A percentile compares a stretch with the other conserved stretches of the same genome.
phyloP scores from a whole-genome alignment of 2,329 filamentous ascomycete genomes.

The Thelonectria rubi region DNA sequence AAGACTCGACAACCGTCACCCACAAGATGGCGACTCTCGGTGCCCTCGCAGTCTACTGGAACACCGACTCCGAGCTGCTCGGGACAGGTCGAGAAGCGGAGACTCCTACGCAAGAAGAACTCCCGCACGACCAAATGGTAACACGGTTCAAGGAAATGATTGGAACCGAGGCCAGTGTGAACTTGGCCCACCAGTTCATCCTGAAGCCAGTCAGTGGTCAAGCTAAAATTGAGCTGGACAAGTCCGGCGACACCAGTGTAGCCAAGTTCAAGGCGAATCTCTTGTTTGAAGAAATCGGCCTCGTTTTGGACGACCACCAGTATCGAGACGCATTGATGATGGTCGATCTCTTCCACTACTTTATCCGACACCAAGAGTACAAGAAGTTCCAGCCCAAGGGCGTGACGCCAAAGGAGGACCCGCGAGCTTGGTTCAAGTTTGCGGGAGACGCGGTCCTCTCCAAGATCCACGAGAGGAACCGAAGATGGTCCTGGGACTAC shows the following conservation, averaged over 20 bases:
- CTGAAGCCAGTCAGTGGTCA: slow-evolving; percentile 95
- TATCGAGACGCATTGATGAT: slow-evolving; percentile 98
- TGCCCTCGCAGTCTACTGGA: slow-evolving; percentile 95
- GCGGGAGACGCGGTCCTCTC: slow-evolving; percentile 87
- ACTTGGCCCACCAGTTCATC: slow-evolving; percentile 84
- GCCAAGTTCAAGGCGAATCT: slow-evolving; percentile 91
- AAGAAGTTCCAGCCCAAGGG: slow-evolving; percentile 89
- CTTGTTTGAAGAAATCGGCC: slow-evolving; percentile 95
- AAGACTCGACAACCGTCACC: slow-evolving; percentile 81
- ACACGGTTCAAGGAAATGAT: slow-evolving; percentile 82
- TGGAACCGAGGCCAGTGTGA: slow-evolving; percentile 69
- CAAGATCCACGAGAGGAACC: slow-evolving; percentile 95
- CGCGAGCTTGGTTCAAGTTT: slow-evolving; percentile 90
- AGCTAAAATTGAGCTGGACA: slow-evolving; percentile 94
- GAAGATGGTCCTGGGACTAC: slow-evolving; percentile 94
- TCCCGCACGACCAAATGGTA: slow-evolving; percentile 80
- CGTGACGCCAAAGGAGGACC: slow-evolving; percentile 84
- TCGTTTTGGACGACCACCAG: slow-evolving; percentile 97
- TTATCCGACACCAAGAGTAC: slow-evolving; percentile 96
- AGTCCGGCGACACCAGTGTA: slow-evolving; percentile 79
- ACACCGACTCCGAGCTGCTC: slow-evolving; percentile 88
- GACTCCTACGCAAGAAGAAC: slow-evolving; percentile 58
- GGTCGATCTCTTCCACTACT: slow-evolving; percentile 98
- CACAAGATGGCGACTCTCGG: slow-evolving; percentile 94
- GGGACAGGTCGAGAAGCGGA: slow-evolving; percentile 79